These are phyloP conservation scores for Botryosphaeria dothidea DNA, from an alignment of 2,329 filamentous ascomycete genomes.

Conservation along the genomic window DNA sequence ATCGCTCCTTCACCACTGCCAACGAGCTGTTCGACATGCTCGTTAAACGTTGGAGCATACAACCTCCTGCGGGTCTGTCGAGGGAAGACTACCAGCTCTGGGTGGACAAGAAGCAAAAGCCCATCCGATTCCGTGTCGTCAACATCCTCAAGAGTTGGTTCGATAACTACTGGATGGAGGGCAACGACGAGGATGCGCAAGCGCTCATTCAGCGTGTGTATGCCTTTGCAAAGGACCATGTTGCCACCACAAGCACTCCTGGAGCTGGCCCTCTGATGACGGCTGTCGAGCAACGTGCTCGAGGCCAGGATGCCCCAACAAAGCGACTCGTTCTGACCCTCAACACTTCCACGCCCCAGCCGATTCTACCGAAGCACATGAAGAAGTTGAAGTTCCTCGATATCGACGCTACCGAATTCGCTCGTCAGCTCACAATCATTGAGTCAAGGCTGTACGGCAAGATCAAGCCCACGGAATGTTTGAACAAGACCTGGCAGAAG, in stretches of 20 bases:
- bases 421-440: constrained; percentile 95
- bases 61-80: constrained; percentile 80
- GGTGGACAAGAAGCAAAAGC: constrained; percentile 93
- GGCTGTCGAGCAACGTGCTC: constrained; percentile 83
- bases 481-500: constrained; percentile 99
- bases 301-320: constrained; percentile 81
- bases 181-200: constrained; percentile 78
- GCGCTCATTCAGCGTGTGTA: constrained; percentile 86
- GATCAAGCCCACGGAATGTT: constrained; percentile 91
- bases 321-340: constrained; percentile 86
- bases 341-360: constrained; percentile 76
- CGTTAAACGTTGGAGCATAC: constrained; percentile 87
- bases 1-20: constrained; percentile 90
- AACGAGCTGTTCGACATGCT: constrained; percentile 90
- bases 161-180: constrained; percentile 98
- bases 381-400: constrained; percentile 99
- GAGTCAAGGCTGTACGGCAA: constrained; percentile 93
- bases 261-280: constrained; percentile 82
- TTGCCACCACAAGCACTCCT: constrained; percentile 90
- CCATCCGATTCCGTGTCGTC: constrained; percentile 92
- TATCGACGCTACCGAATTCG: constrained; percentile 94
- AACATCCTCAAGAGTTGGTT: constrained; percentile 99
- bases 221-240: constrained; percentile 85
- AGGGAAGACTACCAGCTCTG: constrained; percentile 79
- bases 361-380: constrained; percentile 98